phyloP scores from a whole-genome alignment of 305 asterid species.

The Solanum aculeatissimum region DNA sequence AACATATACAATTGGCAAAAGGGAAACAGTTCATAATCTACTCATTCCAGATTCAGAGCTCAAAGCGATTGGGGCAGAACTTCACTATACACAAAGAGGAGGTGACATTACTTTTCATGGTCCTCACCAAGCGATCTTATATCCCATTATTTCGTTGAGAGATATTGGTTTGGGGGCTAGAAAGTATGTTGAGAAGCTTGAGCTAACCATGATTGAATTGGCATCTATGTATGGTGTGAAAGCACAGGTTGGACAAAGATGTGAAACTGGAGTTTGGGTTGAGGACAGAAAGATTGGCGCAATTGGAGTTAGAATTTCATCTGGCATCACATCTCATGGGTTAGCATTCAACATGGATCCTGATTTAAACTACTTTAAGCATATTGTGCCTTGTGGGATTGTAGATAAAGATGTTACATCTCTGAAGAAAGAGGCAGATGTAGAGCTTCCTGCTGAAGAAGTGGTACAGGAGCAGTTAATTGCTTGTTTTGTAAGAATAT shows the following conservation, averaged over 20 bases:
- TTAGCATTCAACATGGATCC: conserved; percentile 69
- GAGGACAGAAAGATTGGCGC: conserved; percentile 72
- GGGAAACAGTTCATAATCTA: conserved; percentile 52
- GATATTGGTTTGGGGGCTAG: conserved; percentile 65
- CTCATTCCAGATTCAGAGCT: conserved; percentile 53
- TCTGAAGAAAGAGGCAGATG: conserved; percentile 43
- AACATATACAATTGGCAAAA: conserved; percentile 75
- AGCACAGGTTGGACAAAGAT: conserved; percentile 38
- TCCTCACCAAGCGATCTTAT: conserved; percentile 62
- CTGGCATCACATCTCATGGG: conserved; percentile 77
- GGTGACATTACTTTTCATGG: conserved; percentile 88
- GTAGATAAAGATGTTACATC: conserved; percentile 72
- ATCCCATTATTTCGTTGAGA: conserved; percentile 62
- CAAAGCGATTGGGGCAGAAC: conserved; percentile 58
- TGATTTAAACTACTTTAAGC: conserved; percentile 63
- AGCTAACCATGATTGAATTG: conserved; percentile 62
- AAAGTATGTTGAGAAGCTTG: conserved; percentile 72
- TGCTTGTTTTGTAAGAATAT: conserved; percentile 39
- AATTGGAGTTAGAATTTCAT: conserved; percentile 64
- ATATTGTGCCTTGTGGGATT: conserved; percentile 88
- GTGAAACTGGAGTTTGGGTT: conserved; percentile 87
- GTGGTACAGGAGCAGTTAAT: conserved; percentile 45
- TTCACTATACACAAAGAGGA: conserved; percentile 73
- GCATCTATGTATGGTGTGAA: conserved; percentile 54
- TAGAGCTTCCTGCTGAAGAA: conserved; percentile 49